Conservation (phyloP, 768 basidiomycete genomes). For the Russula brevipes region DNA sequence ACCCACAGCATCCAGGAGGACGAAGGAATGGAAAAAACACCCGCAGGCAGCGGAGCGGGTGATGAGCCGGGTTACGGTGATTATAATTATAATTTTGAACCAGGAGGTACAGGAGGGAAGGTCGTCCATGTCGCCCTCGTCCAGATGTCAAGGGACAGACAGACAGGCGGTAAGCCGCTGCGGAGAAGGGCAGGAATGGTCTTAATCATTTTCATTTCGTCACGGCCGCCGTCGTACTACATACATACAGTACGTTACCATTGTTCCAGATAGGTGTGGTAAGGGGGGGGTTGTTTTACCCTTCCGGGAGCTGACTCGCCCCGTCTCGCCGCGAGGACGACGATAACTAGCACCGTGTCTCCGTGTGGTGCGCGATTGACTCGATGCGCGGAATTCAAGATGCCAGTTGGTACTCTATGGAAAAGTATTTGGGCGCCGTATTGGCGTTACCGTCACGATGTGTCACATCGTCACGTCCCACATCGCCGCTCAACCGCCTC, state of each 20-base stretch:
- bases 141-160: slow-evolving; percentile 4
- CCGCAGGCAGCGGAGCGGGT: neutral
- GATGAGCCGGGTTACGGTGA: neutral
- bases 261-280: slow-evolving; percentile 14
- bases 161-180: slow-evolving; percentile 20
- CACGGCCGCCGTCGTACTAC: slow-evolving; percentile 6
- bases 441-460: slow-evolving; percentile 8
- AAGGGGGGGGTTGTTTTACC: neutral
- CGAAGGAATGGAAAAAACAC: neutral
- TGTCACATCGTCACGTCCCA: slow-evolving; percentile 8
- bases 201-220: slow-evolving; percentile 10
- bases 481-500: slow-evolving; percentile 4
- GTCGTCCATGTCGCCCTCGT: neutral
- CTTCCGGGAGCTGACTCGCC: slow-evolving; percentile 10
- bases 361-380: slow-evolving; percentile 5
- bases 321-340: neutral
- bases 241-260: slow-evolving; percentile 4
- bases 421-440: no score
- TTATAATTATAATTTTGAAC: neutral
- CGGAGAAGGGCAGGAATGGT: slow-evolving; percentile 15
- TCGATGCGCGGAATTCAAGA: slow-evolving; percentile 9
- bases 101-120: neutral
- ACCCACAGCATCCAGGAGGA: neutral
- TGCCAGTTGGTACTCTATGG: no score
- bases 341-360: neutral